A percentile compares a stretch with the other conserved stretches of the same genome.
phyloP scores from a whole-genome alignment of 495 filamentous ascomycete species.

The Daldinia grandis region DNA sequence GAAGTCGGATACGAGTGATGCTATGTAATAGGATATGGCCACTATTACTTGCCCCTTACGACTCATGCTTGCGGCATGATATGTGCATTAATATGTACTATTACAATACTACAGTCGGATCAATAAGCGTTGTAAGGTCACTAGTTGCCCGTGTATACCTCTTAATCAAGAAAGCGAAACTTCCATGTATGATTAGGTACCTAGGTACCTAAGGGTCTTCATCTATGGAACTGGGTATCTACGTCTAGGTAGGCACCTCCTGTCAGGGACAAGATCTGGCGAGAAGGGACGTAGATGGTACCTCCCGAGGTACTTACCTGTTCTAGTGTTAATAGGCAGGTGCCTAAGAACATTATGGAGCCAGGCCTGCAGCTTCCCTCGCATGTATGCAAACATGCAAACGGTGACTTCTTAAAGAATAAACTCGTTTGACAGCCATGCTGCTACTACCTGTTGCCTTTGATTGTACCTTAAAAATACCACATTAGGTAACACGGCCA shows the following conservation, averaged over 20 bases:
- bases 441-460: background rate
- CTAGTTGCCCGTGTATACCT: background rate
- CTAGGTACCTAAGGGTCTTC: background rate
- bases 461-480: background rate
- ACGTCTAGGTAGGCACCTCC: background rate
- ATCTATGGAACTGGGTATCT: no score
- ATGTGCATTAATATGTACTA: constrained; percentile 11
- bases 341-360: background rate
- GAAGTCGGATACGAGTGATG: constrained; percentile 38
- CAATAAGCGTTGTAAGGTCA: background rate
- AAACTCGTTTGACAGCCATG: background rate
- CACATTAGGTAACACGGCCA: background rate
- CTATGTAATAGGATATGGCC: constrained; percentile 23
- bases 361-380: background rate
- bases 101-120: constrained; percentile 5
- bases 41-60: background rate
- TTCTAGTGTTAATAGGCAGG: no score
- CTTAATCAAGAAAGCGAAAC: background rate
- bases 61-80: constrained; percentile 13
- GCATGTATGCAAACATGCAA: background rate
- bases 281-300: background rate
- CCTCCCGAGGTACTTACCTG: no score
- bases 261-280: background rate
- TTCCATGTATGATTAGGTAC: background rate
- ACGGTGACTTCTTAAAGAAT: background rate